Base-by-base conservation (phyloP, 2,329 filamentous ascomycete genomes). In the Fusarium scirpi region DNA sequence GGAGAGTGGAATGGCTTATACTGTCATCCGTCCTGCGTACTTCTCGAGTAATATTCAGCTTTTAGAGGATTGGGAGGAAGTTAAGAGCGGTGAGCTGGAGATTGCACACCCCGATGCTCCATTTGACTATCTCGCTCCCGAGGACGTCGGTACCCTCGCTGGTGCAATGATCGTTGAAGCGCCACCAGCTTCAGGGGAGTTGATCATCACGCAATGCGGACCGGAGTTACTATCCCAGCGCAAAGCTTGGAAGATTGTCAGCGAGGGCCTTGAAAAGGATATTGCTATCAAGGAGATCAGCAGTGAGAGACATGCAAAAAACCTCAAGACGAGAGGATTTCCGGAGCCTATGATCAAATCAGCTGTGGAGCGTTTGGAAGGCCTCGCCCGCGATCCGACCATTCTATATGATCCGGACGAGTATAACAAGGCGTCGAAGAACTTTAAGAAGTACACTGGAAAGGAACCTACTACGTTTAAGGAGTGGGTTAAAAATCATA, bases 91-190 rank as follows among this genome's bases (percentile, higher is more conserved):
- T 8, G 10, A 30, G 7, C 44, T 60, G 0, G 49, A 38, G 20
- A 12, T 55, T 15, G 49, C 48, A 4, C 32, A 54, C 3, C 59
- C 54, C 2, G 53, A 52, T 2, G 49, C 65, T 9, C 27, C 47
- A 0, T 63, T 58, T 12, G 65, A 69, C 7, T 69, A 69, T 15
- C 49, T 69, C 4, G 65, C 65, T 1, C 65, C 65, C 8, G 65
- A 69, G 8, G 65, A 69, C 4, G 43, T 69, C 6, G 65, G 59
- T 1, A 24, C 20, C 4, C 48, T 69, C 5, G 43, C 62, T 12
- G 65, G 65, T 4, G 49, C 54, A 3, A 29, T 29, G n/a, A 34
- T 69, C 0, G 30, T 22, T 3, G 48, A 60, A 2, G 18, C 22
- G 2, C 6, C 13, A 0, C 48, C 61, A 2, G 18, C 48, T 0